Base-by-base conservation (phyloP, 441 rosid genomes). In the Lepidium campestre region DNA sequence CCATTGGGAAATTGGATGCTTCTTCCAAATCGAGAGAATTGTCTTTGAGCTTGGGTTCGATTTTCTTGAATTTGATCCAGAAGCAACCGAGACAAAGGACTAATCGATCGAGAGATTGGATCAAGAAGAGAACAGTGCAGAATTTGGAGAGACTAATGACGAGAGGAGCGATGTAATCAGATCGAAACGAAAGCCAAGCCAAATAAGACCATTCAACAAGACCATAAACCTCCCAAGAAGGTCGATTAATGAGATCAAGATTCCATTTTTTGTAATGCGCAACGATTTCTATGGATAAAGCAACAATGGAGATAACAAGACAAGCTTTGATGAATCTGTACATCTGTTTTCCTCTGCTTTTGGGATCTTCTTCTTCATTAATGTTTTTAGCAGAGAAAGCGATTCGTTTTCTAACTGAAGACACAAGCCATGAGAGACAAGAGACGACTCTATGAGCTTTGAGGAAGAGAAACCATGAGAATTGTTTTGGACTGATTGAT, bases 101-200 rank as follows among this genome's bases (percentile, higher is more conserved):
- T 12, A 90, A 63, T 3, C 98, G 85, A 67, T 92, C 98, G 14
- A 92, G 82, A 40, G 97, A 90, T 65, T 92, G 98, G 62, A 92
- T 85, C 80, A 92, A 48, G 86, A 92, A 92, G 9, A 92, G 78
- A 2, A 81, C 82, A 27, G 79, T 78, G 63, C 98, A 92, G 81
- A 90, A 86, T 14, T 77, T 79, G 10, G 96, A 89, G 22, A 92
- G 85, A 29, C 70, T 56, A 25, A 75, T 62, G 62, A 90, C 82
- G 59, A 84, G 10, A 4, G 98, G 97, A 65, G 98, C 93, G 57
- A 92, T 46, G 31, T 88, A 90, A 76, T 88, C 90, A 10, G 76
- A 78, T 55, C 97, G 74, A 74, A 88, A 84, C 2, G 92, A 84
- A 27, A 85, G 62, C 86, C 96, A 92, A 31, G 93, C 88, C 82